phyloP scores from a whole-genome alignment of 768 basidiomycete species.

The Tricholoma hemisulphureum region DNA sequence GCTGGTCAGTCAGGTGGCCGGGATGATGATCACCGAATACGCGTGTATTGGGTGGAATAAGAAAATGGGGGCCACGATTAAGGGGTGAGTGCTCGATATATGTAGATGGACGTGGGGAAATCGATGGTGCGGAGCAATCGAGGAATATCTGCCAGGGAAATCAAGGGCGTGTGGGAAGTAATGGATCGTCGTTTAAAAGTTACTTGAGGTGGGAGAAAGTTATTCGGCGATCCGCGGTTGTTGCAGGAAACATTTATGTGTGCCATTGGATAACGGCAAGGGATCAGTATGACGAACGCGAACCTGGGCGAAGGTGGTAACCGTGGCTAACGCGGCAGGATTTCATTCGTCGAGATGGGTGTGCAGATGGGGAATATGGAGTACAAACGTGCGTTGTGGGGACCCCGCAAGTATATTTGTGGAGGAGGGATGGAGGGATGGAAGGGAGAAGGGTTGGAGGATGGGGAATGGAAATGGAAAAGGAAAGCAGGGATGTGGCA shows the following conservation, averaged over 20 bases:
- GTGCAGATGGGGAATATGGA: constrained; percentile 7
- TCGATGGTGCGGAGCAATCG: neutral
- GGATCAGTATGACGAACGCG: neutral
- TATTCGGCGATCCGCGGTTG: constrained; percentile 4
- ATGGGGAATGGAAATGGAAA: neutral
- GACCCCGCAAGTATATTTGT: constrained; percentile 5
- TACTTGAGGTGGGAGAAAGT: neutral
- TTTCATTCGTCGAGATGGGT: constrained; percentile 5
- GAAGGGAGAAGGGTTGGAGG: neutral
- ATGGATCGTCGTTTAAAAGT: neutral
- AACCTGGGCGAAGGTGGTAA: neutral
- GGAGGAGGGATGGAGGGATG: neutral
- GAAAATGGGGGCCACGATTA: neutral
- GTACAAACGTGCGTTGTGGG: constrained; percentile 17
- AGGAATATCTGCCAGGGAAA: neutral
- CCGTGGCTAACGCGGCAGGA: constrained; percentile 3
- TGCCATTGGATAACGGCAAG: neutral
- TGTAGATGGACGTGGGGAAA: constrained; percentile 2
- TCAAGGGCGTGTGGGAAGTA: neutral
- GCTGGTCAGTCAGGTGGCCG: neutral
- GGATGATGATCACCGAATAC: neutral
- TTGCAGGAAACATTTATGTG: neutral
- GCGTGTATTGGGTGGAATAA: neutral
- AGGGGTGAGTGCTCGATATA: constrained; percentile 2
- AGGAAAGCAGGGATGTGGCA: no score